Percentiles rank a stretch among this genome's conserved stretches.
Conservation (phyloP, 2,329 filamentous ascomycete genomes). For the Paecilomyces formosus region DNA sequence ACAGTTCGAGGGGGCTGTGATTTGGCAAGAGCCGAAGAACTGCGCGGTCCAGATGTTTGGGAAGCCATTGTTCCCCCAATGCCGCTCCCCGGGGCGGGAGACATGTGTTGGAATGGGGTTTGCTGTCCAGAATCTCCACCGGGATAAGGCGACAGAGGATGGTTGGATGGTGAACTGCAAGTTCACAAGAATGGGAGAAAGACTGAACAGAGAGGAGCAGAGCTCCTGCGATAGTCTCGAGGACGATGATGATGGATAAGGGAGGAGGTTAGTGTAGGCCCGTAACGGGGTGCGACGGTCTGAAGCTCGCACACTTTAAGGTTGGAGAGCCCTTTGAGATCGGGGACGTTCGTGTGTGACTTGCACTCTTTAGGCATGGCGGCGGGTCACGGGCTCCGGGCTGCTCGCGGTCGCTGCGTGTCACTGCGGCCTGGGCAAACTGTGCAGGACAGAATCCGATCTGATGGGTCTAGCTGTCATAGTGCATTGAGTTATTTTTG, state of each 20-base stretch:
- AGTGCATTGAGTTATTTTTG: no score
- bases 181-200: not conserved
- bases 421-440: not conserved
- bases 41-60: conserved; percentile 51
- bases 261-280: not conserved
- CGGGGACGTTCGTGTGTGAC: not conserved
- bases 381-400: not conserved
- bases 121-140: conserved; percentile 49
- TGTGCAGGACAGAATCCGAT: not conserved
- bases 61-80: conserved; percentile 43
- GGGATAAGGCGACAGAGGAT: conserved; percentile 51
- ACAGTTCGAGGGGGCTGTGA: conserved; percentile 49
- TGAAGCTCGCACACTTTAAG: not conserved
- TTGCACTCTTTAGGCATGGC: not conserved
- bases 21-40: conserved; percentile 59
- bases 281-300: not conserved
- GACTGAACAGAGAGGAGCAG: not conserved
- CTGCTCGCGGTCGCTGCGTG: not conserved
- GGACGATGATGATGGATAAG: not conserved
- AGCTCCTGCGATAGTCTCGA: no score
- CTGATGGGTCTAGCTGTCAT: not conserved
- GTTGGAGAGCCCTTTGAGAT: not conserved
- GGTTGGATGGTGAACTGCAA: conserved; percentile 13
- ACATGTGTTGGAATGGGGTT: conserved; percentile 33
- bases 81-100: conserved; percentile 40